Conservation (phyloP, 257 asterid species). For the Linaria vulgaris region DNA sequence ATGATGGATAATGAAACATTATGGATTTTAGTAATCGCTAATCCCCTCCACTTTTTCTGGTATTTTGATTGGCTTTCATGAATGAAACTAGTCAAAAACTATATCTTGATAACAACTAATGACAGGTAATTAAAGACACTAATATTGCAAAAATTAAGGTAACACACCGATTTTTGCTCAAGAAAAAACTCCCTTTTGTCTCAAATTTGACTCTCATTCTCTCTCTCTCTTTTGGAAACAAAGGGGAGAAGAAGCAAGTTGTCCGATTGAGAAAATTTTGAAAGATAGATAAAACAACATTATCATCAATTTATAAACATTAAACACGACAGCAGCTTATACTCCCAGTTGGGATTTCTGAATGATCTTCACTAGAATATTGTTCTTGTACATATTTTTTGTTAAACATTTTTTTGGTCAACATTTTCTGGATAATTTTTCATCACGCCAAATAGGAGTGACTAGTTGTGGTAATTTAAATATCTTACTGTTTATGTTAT, state of each 20-base stretch:
- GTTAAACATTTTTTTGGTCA: background rate
- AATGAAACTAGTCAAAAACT: background rate
- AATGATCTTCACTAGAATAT: slow-evolving; percentile 36
- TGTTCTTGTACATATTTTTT: slow-evolving; percentile 22
- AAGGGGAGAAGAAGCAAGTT: slow-evolving; percentile 53
- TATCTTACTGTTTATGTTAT: background rate
- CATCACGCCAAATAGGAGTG: slow-evolving; percentile 25
- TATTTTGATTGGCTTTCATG: slow-evolving; percentile 12
- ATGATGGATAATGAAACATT: background rate
- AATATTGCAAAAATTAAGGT: slow-evolving; percentile 34
- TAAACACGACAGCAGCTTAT: background rate
- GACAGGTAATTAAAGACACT: background rate
- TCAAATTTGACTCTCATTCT: slow-evolving; percentile 45
- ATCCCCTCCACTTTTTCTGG: slow-evolving; percentile 16
- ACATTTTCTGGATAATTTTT: background rate
- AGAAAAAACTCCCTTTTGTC: slow-evolving; percentile 28
- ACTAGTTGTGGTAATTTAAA: slow-evolving; percentile 13
- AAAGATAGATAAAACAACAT: too few relatives aligned
- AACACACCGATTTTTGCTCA: slow-evolving; percentile 27
- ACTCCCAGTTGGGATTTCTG: slow-evolving; percentile 15
- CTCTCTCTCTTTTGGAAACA: slow-evolving; percentile 47
- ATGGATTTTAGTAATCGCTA: slow-evolving; percentile 8
- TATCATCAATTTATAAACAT: slow-evolving; percentile 22
- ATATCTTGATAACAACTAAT: background rate
- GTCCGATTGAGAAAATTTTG: slow-evolving; percentile 31